Base-by-base conservation (phyloP, 2,329 filamentous ascomycete species). In the Colletotrichum echinochloae region DNA sequence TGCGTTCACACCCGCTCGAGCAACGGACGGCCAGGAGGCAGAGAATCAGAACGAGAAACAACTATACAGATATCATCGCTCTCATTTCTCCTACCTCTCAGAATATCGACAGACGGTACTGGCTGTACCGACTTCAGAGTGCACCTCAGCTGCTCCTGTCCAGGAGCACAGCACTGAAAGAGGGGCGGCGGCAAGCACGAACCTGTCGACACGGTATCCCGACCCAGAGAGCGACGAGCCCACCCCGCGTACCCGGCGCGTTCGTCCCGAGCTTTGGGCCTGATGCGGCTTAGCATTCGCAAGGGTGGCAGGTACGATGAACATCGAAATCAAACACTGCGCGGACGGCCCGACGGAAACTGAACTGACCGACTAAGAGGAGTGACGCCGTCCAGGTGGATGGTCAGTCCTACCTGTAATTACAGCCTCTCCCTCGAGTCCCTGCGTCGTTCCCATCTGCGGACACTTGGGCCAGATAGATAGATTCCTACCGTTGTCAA, bases 261-360 rank as follows among this genome's bases (percentile, higher is more conserved):
- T 67, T 44, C 64, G 52, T 70, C 67, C 67, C 64, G 64, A 67
- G 37, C 35, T 46, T n/a, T 41, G 9, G 44, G 23, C 67, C 52
- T 23, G 63, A 70, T 61, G 23, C 37, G 51, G 67, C 49, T 66
- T 66, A 70, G 67, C 67, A 57, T 49, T 66, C 60, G 41, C 66
- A 63, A 66, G 49, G 56, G 49, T 51, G 66, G 66, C 63, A 70
- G 64, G 63, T 67, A 35, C 41, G 64, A 70, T 39, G 67, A 70
- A 70, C 44, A 70, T 70, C 67, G 57, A 70, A 70, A 70, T 70
- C 64, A 67, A 70, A 70, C 64, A 35, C 57, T 9, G 49, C 28
- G 54, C 67, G 67, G 67, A 51, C 63, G 49, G 63, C 28, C 67
- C 63, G 63, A 70, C 62, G 55, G 49, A 60, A 44, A 35, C 35